These are phyloP conservation scores for Nitzschia putrida DNA, from an alignment of 108 stramenopile genomes.

Conservation along the genomic window DNA sequence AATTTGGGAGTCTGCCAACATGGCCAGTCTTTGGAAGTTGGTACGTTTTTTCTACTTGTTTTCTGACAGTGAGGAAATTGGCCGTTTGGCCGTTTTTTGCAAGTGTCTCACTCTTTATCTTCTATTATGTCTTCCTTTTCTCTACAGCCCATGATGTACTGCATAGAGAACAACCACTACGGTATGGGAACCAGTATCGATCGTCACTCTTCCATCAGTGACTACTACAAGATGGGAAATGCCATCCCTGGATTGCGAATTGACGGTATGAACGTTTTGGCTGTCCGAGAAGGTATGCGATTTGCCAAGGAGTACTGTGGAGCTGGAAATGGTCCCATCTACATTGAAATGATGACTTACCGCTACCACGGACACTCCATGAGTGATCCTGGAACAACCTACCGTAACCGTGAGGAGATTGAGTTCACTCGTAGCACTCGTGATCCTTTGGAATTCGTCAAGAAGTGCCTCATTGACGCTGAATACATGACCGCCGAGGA, in stretches of 20 bases:
- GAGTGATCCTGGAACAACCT: slow-evolving; percentile 99
- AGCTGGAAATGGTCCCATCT: slow-evolving; percentile 98
- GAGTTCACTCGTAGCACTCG: slow-evolving; percentile 93
- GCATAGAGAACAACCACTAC: slow-evolving; percentile 99
- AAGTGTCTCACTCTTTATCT: not conserved
- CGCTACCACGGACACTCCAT: slow-evolving; percentile 99
- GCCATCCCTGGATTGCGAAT: slow-evolving; percentile 95
- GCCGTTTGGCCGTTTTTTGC: not conserved
- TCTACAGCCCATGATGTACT: slow-evolving; percentile 96
- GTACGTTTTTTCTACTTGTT: slow-evolving; percentile 24
- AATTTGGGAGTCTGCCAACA: slow-evolving; percentile 98
- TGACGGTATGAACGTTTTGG: slow-evolving; percentile 99
- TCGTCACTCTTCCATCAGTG: slow-evolving; percentile 90
- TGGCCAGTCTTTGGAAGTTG: slow-evolving; percentile 92
- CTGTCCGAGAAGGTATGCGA: slow-evolving; percentile 94
- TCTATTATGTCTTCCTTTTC: not conserved
- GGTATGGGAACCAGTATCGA: slow-evolving; percentile 99
- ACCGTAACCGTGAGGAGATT: slow-evolving; percentile 99
- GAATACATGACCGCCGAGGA: slow-evolving; percentile 89
- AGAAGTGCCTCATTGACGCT: slow-evolving; percentile 90
- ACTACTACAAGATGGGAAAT: slow-evolving; percentile 99
- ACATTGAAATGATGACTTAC: slow-evolving; percentile 97
- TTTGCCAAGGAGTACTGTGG: slow-evolving; percentile 93
- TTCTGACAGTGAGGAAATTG: not conserved
- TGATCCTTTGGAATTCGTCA: slow-evolving; percentile 97